A percentile compares a stretch with the other conserved stretches of the same genome.
phyloP scores from a whole-genome alignment of 495 filamentous ascomycete genomes.

The Neurospora sublineolata region DNA sequence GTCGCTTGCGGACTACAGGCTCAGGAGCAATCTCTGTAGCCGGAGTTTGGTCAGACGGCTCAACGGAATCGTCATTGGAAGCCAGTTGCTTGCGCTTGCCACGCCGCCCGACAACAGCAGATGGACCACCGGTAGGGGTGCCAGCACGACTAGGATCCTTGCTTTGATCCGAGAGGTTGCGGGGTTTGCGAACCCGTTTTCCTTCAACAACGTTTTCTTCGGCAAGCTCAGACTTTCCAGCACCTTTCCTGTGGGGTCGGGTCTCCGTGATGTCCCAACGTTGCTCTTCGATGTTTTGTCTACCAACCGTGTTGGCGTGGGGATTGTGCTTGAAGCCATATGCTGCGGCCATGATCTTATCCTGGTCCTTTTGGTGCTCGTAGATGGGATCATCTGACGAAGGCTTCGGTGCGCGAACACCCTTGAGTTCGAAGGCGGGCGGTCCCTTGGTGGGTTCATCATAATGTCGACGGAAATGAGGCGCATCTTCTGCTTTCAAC shows the following conservation, averaged over 20 bases:
- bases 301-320: slow-evolving; percentile 25
- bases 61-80: slow-evolving; percentile 9
- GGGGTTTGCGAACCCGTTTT: slow-evolving; percentile 32
- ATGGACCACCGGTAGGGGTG: slow-evolving; percentile 19
- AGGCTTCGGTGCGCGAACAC: slow-evolving; percentile 26
- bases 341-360: slow-evolving; percentile 31
- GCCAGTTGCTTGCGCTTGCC: slow-evolving; percentile 17
- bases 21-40: slow-evolving; percentile 1
- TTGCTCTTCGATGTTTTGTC: slow-evolving; percentile 35
- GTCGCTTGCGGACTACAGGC: slow-evolving; percentile 7
- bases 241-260: slow-evolving; percentile 35
- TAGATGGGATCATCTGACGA: slow-evolving; percentile 19
- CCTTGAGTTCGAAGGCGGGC: slow-evolving; percentile 28
- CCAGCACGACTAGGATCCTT: slow-evolving; percentile 29
- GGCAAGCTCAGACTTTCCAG: slow-evolving; percentile 35
- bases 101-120: slow-evolving; percentile 16
- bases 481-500: slow-evolving; percentile 19
- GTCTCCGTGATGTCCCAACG: slow-evolving; percentile 33
- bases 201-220: slow-evolving; percentile 31
- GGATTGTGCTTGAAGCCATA: slow-evolving; percentile 38
- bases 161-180: slow-evolving; percentile 29
- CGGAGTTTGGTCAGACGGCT: not conserved
- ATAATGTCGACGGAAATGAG: slow-evolving; percentile 16
- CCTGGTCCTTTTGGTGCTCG: slow-evolving; percentile 28
- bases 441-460: slow-evolving; percentile 22